phyloP scores from a whole-genome alignment of 495 filamentous ascomycete genomes.

The Elaphomyces granulatus region DNA sequence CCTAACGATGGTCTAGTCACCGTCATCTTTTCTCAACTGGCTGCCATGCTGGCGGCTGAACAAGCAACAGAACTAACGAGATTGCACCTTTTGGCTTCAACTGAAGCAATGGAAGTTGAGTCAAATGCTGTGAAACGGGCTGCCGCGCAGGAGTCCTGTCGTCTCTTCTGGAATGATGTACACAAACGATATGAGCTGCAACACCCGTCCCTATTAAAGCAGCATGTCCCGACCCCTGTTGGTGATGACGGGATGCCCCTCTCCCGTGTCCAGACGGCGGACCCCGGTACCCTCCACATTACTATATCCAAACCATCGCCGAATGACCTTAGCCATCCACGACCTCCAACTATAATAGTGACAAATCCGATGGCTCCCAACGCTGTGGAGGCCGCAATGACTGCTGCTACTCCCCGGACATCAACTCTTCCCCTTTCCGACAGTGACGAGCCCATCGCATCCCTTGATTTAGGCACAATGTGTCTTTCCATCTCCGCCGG shows the following conservation, averaged over 20 bases:
- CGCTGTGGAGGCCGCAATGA: slow-evolving; percentile 21
- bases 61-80: slow-evolving; percentile 35
- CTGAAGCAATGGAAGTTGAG: slow-evolving; percentile 34
- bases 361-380: slow-evolving; percentile 25
- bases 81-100: slow-evolving; percentile 26
- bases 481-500: slow-evolving; percentile 34
- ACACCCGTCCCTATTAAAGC: slow-evolving; percentile 50
- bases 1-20: slow-evolving; percentile 58
- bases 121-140: slow-evolving; percentile 44
- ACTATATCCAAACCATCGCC: slow-evolving; percentile 25
- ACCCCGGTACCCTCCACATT: slow-evolving; percentile 25
- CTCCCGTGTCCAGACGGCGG: slow-evolving; percentile 35
- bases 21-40: slow-evolving; percentile 54
- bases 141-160: slow-evolving; percentile 56
- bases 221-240: slow-evolving; percentile 35
- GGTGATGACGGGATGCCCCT: slow-evolving; percentile 45
- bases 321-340: slow-evolving; percentile 9
- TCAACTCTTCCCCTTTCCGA: slow-evolving; percentile 32
- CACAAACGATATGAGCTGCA: slow-evolving; percentile 51
- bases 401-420: slow-evolving; percentile 28
- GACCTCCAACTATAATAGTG: slow-evolving; percentile 29
- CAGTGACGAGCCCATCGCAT: slow-evolving; percentile 30
- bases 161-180: slow-evolving; percentile 53
- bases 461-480: slow-evolving; percentile 34
- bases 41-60: slow-evolving; percentile 56